These are phyloP conservation scores for Cystofilobasidium bisporidii DNA, from an alignment of 768 basidiomycete species.

Conservation along the genomic window DNA sequence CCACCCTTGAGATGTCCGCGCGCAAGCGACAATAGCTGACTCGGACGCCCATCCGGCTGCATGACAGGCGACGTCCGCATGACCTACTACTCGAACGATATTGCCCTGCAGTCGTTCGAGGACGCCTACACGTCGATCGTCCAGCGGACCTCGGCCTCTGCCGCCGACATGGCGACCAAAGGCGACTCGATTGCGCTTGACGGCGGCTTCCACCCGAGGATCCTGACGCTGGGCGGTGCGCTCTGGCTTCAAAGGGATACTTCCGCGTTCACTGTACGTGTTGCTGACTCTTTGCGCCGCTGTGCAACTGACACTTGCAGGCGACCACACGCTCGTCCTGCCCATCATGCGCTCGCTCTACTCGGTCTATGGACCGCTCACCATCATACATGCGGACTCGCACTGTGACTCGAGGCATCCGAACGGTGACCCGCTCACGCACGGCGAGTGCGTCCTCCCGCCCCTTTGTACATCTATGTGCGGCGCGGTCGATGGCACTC, in stretches of 20 bases:
- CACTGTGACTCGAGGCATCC: conserved; percentile 3
- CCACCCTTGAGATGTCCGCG: background rate
- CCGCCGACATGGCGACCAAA: background rate
- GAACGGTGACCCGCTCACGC: background rate
- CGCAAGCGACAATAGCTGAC: background rate
- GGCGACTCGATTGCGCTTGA: conserved; percentile 37
- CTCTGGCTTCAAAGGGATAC: too few relatives aligned
- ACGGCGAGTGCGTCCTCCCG: background rate
- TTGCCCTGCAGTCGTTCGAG: conserved; percentile 40
- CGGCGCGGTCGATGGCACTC: too few relatives aligned
- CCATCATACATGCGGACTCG: conserved; percentile 41
- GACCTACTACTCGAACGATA: conserved; percentile 35
- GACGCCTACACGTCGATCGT: conserved; percentile 33
- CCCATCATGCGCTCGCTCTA: conserved; percentile 38
- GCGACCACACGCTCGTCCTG: conserved; percentile 37
- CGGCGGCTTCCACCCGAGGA: conserved; percentile 40
- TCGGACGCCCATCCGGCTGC: background rate
- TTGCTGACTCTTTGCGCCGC: too few relatives aligned
- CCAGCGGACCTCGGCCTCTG: background rate
- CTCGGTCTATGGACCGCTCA: conserved; percentile 38
- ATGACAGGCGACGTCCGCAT: background rate
- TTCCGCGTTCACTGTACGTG: too few relatives aligned
- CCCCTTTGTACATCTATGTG: too few relatives aligned
- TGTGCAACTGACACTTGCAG: too few relatives aligned
- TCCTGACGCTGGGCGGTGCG: conserved; percentile 38